Base-by-base conservation (phyloP, 169 alveolate genomes). In the Plasmodium ovale region DNA sequence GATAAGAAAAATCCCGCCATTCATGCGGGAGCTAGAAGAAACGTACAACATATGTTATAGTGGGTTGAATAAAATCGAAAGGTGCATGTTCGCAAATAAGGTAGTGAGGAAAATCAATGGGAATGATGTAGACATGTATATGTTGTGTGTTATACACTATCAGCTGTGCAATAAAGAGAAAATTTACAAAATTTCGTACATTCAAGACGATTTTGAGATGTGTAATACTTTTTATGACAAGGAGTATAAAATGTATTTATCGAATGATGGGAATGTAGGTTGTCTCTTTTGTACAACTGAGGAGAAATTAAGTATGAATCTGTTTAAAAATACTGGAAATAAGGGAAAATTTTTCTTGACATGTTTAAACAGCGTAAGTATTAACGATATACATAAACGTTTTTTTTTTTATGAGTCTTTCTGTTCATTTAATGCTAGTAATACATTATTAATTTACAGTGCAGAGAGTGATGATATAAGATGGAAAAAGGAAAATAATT, bases 1-100 rank as follows among this genome's bases (percentile, higher is more conserved):
- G 68, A 54, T 85, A 60, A 85, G n/a, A 29, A 85, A 68, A 60
- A 29, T 85, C 3, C 91, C 91, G 2, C 91, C 91, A 10, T 85
- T 85, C 35, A 85, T 85, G 91, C 67, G 56, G 33, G 87, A 85
- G 21, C 72, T 85, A 23, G 85, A 54, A 62, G 91, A 85, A 21
- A 62, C 65, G 2, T 67, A 69, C 39, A 85, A 85, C 42, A 69
- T 68, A 27, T 85, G 91, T 31, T 51, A 54, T 62, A n/a, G 87
- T 14, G 91, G 91, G 23, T 27, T 49, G 35, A 85, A 85, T 31
- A 62, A 25, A 25, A 85, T 85, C 7, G 91, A 85, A 16, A 85
- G 37, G 19, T 85, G 91, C 33, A 35, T 56, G 2, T 85, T 85
- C 62, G 91, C 67, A 12, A 85, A 49, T 31, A 25, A 39, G 51